phyloP scores from a whole-genome alignment of 768 basidiomycete genomes.

The Tricholomella constricta region DNA sequence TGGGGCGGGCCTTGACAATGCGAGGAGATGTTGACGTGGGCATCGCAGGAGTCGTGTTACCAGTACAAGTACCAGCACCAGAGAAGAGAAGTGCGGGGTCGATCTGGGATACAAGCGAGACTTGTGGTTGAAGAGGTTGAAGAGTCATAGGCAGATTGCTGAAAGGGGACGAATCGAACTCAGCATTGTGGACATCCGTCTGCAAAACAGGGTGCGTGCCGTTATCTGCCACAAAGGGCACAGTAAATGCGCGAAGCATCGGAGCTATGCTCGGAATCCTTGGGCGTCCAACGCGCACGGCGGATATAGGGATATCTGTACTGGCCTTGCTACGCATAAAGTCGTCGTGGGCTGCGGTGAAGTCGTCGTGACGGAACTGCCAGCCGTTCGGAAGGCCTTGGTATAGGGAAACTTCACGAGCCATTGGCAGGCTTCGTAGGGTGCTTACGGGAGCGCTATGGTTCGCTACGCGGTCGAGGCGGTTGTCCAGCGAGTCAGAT shows the following conservation, averaged over 20 bases:
- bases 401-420: conserved; percentile 49
- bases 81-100: conserved; percentile 30
- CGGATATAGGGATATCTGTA: conserved; percentile 2
- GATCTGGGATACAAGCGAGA: conserved; percentile 20
- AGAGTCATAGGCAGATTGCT: conserved; percentile 5
- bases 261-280: conserved; percentile 44
- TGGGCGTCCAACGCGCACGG: conserved; percentile 25
- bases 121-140: conserved; percentile 9
- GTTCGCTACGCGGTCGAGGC: conserved; percentile 10
- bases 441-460: conserved; percentile 13
- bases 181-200: conserved; percentile 22
- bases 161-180: conserved; percentile 9
- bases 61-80: not conserved
- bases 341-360: conserved; percentile 31
- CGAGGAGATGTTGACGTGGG: conserved; percentile 10
- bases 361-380: conserved; percentile 44
- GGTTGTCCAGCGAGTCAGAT: not conserved
- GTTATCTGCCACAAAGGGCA: not conserved
- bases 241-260: conserved; percentile 25
- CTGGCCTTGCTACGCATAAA: conserved; percentile 11
- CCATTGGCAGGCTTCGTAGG: conserved; percentile 35
- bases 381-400: conserved; percentile 50
- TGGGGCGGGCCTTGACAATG: conserved; percentile 2
- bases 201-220: not conserved
- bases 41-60: conserved; percentile 2